A percentile compares a stretch with the other conserved stretches of the same genome.
Conservation (phyloP, 2,329 filamentous ascomycete species). For the Furcasterigmium sp. region DNA sequence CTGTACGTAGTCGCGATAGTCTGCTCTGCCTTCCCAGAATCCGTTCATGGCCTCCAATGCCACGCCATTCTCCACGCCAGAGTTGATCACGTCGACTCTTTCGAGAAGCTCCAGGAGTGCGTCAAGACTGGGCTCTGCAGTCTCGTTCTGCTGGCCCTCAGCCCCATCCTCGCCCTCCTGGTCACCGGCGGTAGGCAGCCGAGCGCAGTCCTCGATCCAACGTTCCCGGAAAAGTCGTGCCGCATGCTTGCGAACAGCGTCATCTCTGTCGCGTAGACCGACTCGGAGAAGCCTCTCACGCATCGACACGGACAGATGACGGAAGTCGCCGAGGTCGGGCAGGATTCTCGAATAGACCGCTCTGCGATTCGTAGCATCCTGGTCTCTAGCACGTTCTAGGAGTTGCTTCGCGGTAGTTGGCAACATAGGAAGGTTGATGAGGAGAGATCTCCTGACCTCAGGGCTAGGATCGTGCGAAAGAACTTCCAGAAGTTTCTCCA, state of each 20-base stretch:
- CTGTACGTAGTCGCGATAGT: slow-evolving; percentile 67
- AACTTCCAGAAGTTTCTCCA: slow-evolving; percentile 80
- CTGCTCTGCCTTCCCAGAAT: slow-evolving; percentile 90
- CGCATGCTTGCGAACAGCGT: slow-evolving; percentile 87
- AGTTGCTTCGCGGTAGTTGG: slow-evolving; percentile 80
- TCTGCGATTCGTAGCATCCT: slow-evolving; percentile 77
- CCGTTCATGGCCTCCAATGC: slow-evolving; percentile 91
- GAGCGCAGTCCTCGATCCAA: slow-evolving; percentile 97
- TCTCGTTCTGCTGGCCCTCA: slow-evolving; percentile 49
- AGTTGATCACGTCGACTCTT: slow-evolving; percentile 88
- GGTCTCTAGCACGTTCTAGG: slow-evolving; percentile 83
- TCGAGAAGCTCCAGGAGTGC: slow-evolving; percentile 86
- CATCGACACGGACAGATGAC: slow-evolving; percentile 88
- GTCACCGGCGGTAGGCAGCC: slow-evolving; percentile 46
- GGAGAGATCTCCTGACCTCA: slow-evolving; percentile 81
- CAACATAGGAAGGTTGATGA: slow-evolving; percentile 85
- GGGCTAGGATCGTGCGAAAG: slow-evolving; percentile 92
- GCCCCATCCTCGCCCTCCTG: slow-evolving; percentile 16
- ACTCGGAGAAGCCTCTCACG: slow-evolving; percentile 91
- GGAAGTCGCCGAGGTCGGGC: slow-evolving; percentile 87
- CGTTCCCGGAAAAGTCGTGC: slow-evolving; percentile 85
- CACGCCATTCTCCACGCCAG: slow-evolving; percentile 83
- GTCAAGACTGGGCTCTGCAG: slow-evolving; percentile 64
- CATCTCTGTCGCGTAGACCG: slow-evolving; percentile 90
- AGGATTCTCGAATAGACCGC: slow-evolving; percentile 83